A percentile compares a stretch with the other conserved stretches of the same genome.
phyloP scores from a whole-genome alignment of 192 early-diverging fungal species.

The Lunasporangiospora selenospora region DNA sequence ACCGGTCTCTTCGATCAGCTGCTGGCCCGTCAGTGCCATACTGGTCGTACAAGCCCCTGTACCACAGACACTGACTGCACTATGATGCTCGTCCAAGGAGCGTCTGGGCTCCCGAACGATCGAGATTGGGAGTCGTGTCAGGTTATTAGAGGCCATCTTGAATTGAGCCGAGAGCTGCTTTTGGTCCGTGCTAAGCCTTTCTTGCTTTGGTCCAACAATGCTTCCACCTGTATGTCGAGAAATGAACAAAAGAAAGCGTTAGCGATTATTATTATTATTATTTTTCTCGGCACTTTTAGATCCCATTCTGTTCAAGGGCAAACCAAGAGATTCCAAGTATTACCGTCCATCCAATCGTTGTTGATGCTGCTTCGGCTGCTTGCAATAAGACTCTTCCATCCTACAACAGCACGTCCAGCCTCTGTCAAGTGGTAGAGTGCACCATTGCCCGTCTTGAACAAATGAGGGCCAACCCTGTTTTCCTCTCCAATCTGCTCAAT shows the following conservation, averaged over 20 bases:
- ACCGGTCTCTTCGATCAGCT: neutral
- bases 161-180: slow-evolving; percentile 30
- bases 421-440: slow-evolving; percentile 44
- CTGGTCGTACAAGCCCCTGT: too few relatives aligned
- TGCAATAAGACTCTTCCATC: slow-evolving; percentile 32
- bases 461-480: neutral
- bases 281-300: too few relatives aligned
- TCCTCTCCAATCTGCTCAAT: slow-evolving; percentile 51
- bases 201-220: slow-evolving; percentile 11
- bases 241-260: too few relatives aligned
- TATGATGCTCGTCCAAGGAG: slow-evolving; percentile 25
- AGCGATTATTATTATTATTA: too few relatives aligned
- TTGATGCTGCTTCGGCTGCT: slow-evolving; percentile 12
- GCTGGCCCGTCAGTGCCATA: slow-evolving; percentile 1
- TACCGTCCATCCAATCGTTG: slow-evolving; percentile 43
- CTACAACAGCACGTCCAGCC: slow-evolving; percentile 41
- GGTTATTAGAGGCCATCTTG: slow-evolving; percentile 19
- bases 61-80: too few relatives aligned
- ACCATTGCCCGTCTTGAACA: slow-evolving; percentile 31
- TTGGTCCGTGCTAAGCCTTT: slow-evolving; percentile 5
- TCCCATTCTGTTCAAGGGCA: too few relatives aligned
- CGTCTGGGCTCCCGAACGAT: neutral
- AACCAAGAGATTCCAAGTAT: too few relatives aligned
- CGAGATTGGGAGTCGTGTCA: slow-evolving; percentile 29
- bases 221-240: too few relatives aligned